A percentile compares a stretch with the other conserved stretches of the same genome.
phyloP scores from a whole-genome alignment of 177 flowering plant species.

The Tripterygium wilfordii region DNA sequence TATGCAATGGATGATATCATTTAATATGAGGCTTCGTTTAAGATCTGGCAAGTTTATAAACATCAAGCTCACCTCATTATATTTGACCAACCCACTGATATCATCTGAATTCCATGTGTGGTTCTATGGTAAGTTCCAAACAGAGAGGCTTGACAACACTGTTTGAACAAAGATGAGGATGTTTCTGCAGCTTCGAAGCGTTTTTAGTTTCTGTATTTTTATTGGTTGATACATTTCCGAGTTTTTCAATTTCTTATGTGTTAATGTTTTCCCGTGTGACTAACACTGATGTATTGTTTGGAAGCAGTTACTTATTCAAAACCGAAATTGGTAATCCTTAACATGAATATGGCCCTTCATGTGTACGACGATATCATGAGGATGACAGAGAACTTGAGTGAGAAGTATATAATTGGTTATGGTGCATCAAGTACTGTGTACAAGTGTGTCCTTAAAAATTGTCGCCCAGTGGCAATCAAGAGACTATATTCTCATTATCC shows the following conservation, averaged over 20 bases:
- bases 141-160: no score
- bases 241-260: no score
- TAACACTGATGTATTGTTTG: constrained; percentile 3
- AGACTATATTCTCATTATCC: constrained; percentile 70
- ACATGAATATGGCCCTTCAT: constrained; percentile 91
- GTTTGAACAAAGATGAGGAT: background rate
- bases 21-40: no score
- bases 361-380: constrained; percentile 92
- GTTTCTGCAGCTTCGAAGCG: background rate
- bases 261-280: no score
- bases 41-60: no score
- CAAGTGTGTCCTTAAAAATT: constrained; percentile 78
- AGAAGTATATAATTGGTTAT: constrained; percentile 82
- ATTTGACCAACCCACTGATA: no score
- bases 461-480: constrained; percentile 85
- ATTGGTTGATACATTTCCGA: no score
- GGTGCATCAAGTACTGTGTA: constrained; percentile 96
- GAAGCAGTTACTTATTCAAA: constrained; percentile 50
- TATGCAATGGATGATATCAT: no score
- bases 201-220: background rate
- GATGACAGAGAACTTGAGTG: constrained; percentile 92
- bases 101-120: no score
- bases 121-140: no score
- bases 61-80: no score
- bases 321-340: constrained; percentile 85